Conservation (phyloP, 108 stramenopile genomes). For the Epithemia pelagica region DNA sequence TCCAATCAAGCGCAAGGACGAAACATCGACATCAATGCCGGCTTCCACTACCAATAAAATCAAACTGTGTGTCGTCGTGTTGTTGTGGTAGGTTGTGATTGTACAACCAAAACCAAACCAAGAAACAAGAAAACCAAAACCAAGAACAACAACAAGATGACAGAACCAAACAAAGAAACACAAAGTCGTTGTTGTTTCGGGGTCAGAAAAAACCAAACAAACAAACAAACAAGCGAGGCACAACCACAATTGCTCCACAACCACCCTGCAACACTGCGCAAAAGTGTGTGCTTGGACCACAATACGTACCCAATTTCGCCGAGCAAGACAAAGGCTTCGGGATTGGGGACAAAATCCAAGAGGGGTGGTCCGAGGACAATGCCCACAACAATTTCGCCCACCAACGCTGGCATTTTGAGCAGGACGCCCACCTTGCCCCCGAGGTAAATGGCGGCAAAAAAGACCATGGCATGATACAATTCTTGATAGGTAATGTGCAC, state of each 20-base stretch:
- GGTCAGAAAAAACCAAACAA: no score
- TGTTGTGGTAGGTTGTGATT: not conserved
- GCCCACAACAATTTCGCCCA: slow-evolving; percentile 75
- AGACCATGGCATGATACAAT: slow-evolving; percentile 57
- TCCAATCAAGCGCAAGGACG: slow-evolving; percentile 71
- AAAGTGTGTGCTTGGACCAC: no score
- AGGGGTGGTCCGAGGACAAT: slow-evolving; percentile 65
- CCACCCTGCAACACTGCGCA: no score
- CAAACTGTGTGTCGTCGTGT: slow-evolving; percentile 17
- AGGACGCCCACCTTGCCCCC: slow-evolving; percentile 37
- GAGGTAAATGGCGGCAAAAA: slow-evolving; percentile 53
- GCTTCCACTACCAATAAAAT: slow-evolving; percentile 72
- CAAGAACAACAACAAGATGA: slow-evolving; percentile 1
- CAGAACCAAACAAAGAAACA: no score
- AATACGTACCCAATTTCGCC: slow-evolving; percentile 70
- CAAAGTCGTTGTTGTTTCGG: no score
- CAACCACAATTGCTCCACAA: no score
- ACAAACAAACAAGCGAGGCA: no score
- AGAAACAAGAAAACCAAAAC: not conserved
- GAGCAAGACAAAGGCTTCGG: slow-evolving; percentile 60
- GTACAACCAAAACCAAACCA: not conserved
- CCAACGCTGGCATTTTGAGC: slow-evolving; percentile 63
- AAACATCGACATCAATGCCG: slow-evolving; percentile 75
- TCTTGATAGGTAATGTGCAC: slow-evolving; percentile 67
- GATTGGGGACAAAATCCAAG: slow-evolving; percentile 53